Percentiles rank a stretch among this genome's conserved stretches.
These are phyloP conservation scores for Penicillium brasilianum DNA, from an alignment of 2,329 filamentous ascomycete species.

Conservation along the genomic window DNA sequence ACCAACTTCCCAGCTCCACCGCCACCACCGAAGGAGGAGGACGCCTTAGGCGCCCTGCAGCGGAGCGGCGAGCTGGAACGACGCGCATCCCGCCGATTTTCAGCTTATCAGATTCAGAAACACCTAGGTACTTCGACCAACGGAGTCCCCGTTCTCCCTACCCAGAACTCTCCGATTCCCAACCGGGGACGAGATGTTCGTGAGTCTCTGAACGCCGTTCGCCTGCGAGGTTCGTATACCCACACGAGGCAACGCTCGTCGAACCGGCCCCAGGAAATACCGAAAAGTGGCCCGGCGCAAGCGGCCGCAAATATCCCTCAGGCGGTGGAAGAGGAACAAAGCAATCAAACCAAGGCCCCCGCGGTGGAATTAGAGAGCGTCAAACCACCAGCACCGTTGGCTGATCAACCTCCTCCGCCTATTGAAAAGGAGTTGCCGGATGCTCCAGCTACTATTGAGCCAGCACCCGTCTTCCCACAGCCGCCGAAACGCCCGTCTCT, in stretches of 20 bases:
- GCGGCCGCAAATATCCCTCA: slow-evolving; percentile 64
- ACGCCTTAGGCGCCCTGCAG: slow-evolving; percentile 88
- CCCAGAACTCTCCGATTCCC: slow-evolving; percentile 59
- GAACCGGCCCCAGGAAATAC: slow-evolving; percentile 60
- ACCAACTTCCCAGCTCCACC: slow-evolving; percentile 63
- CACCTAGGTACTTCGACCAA: slow-evolving; percentile 81
- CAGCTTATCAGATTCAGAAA: slow-evolving; percentile 95
- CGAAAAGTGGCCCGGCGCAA: slow-evolving; percentile 54
- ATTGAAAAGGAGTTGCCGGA: slow-evolving; percentile 40
- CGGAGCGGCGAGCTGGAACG: slow-evolving; percentile 90
- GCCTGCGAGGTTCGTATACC: slow-evolving; percentile 61
- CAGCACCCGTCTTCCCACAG: slow-evolving; percentile 60
- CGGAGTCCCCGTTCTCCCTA: slow-evolving; percentile 82
- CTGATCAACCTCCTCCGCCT: slow-evolving; percentile 52
- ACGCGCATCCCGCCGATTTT: slow-evolving; percentile 89
- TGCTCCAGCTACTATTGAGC: slow-evolving; percentile 55
- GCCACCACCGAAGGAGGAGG: slow-evolving; percentile 80
- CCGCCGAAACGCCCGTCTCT: slow-evolving; percentile 43
- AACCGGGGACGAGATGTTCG: slow-evolving; percentile 77
- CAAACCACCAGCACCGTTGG: slow-evolving; percentile 29
- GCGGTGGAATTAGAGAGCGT: slow-evolving; percentile 20
- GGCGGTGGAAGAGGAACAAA: slow-evolving; percentile 55
- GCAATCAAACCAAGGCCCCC: slow-evolving; percentile 43
- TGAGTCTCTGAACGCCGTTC: slow-evolving; percentile 79
- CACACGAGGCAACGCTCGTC: slow-evolving; percentile 59